Percentiles rank a stretch among this genome's conserved stretches.
These are phyloP conservation scores for Helotiales sp. DNA, from an alignment of 2,329 filamentous ascomycete species.

Conservation along the genomic window DNA sequence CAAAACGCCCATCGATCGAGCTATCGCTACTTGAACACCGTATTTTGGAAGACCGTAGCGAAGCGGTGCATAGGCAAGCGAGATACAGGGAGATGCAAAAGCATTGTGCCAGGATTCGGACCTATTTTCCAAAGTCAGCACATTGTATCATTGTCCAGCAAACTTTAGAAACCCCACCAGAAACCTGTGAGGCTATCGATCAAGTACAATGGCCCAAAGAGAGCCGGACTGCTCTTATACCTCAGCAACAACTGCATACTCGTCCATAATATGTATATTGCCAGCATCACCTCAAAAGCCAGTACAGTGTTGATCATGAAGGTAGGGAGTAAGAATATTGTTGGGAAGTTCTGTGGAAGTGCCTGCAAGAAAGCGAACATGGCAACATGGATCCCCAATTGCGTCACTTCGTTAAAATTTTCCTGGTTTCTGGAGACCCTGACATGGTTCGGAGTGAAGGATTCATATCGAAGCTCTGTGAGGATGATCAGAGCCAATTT, in stretches of 20 bases:
- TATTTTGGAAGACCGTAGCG: conserved; percentile 42
- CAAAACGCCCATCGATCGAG: conserved; percentile 45
- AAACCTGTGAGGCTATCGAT: conserved; percentile 46
- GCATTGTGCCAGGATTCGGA: conserved; percentile 51
- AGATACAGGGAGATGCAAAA: conserved; percentile 48
- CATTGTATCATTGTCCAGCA: background rate
- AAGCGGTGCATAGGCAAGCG: conserved; percentile 47
- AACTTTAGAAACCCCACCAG: conserved; percentile 40
- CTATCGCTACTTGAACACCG: conserved; percentile 42
- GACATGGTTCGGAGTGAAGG: conserved; percentile 49
- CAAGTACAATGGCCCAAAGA: conserved; percentile 49
- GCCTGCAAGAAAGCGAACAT: conserved; percentile 45
- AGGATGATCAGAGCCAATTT: conserved; percentile 44
- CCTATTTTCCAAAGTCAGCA: conserved; percentile 29
- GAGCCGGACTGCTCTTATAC: conserved; percentile 46
- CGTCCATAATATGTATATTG: conserved; percentile 50
- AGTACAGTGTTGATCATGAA: no score
- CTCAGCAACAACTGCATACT: conserved; percentile 45
- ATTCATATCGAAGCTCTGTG: conserved; percentile 50
- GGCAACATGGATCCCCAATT: conserved; percentile 44
- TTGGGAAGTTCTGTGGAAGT: conserved; percentile 45
- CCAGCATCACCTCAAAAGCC: conserved; percentile 46
- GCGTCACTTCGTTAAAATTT: conserved; percentile 46
- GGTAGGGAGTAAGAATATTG: no score
- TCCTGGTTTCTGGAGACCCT: conserved; percentile 40